Percentiles rank a stretch among this genome's conserved stretches.
These are phyloP conservation scores for Pseudogymnoascus sp. DNA, from an alignment of 2,329 filamentous ascomycete genomes.

Conservation along the genomic window DNA sequence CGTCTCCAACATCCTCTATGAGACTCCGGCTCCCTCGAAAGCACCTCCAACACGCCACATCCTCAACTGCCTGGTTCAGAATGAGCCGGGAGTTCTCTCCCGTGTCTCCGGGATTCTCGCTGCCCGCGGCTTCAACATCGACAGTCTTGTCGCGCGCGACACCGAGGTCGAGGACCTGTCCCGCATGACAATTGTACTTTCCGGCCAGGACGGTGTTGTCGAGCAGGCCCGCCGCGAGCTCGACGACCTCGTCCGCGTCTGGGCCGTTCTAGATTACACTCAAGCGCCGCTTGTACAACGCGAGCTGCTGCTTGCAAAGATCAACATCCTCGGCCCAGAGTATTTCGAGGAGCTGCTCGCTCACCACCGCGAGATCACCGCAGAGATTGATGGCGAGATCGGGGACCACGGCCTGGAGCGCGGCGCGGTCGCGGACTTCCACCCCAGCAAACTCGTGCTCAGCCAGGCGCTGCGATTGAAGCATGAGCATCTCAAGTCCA, in stretches of 20 bases:
- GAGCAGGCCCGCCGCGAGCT: constrained; percentile 94
- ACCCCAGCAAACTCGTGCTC: constrained; percentile 77
- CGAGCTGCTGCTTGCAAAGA: constrained; percentile 89
- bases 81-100: constrained; percentile 94
- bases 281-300: constrained; percentile 87
- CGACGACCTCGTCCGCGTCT: constrained; percentile 94
- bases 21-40: constrained; percentile 79
- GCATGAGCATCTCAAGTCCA: constrained; percentile 92
- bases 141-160: constrained; percentile 94
- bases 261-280: constrained; percentile 97
- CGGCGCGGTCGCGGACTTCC: constrained; percentile 56
- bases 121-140: constrained; percentile 97
- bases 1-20: constrained; percentile 97
- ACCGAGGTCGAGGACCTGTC: constrained; percentile 95
- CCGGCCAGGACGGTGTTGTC: constrained; percentile 92
- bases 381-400: constrained; percentile 40
- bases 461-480: constrained; percentile 92
- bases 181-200: constrained; percentile 97
- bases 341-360: constrained; percentile 96
- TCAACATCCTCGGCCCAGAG: constrained; percentile 93
- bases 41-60: constrained; percentile 89
- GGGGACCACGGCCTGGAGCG: constrained; percentile 27
- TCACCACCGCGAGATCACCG: constrained; percentile 87
- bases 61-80: constrained; percentile 97
- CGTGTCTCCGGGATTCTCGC: constrained; percentile 94